These are phyloP conservation scores for Daedalea quercina DNA, from an alignment of 768 basidiomycete genomes.

Conservation along the genomic window DNA sequence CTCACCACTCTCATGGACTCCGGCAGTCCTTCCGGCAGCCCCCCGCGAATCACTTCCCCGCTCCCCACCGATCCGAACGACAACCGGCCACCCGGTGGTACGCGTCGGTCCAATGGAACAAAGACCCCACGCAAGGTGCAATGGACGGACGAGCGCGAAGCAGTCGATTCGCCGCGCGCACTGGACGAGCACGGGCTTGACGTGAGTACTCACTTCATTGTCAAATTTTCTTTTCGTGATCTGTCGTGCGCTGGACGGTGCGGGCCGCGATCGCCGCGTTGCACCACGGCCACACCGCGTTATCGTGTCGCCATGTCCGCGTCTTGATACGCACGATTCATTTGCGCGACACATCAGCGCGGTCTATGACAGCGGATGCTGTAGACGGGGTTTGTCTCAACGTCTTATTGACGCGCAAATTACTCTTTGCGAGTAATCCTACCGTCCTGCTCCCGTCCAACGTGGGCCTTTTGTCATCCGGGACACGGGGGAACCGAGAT, in stretches of 20 bases:
- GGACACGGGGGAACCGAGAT: too few species aligned
- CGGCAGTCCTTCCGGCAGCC: slow-evolving; percentile 1
- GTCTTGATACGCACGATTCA: neutral
- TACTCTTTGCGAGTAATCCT: too few species aligned
- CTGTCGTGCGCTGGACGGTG: neutral
- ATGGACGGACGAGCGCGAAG: slow-evolving; percentile 33
- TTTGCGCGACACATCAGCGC: neutral
- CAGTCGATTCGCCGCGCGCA: slow-evolving; percentile 26
- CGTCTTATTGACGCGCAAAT: neutral
- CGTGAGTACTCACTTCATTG: slow-evolving; percentile 30
- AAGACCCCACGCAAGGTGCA: slow-evolving; percentile 48
- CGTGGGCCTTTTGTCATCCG: too few species aligned
- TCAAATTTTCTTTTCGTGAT: neutral
- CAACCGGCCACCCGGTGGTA: slow-evolving; percentile 15
- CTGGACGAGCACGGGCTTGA: slow-evolving; percentile 50
- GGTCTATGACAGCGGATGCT: neutral
- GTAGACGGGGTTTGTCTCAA: neutral
- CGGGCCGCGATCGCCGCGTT: neutral
- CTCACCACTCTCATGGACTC: slow-evolving; percentile 14
- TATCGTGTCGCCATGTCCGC: neutral
- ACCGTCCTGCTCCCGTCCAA: too few species aligned
- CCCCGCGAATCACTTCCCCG: neutral
- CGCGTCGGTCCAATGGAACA: slow-evolving; percentile 20
- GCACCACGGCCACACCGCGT: neutral
- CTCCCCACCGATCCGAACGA: slow-evolving; percentile 1